Evolutionary conservation across 495 filamentous ascomycete genomes (phyloP).

Genomic region (Lophiotrema nucula): DNA sequence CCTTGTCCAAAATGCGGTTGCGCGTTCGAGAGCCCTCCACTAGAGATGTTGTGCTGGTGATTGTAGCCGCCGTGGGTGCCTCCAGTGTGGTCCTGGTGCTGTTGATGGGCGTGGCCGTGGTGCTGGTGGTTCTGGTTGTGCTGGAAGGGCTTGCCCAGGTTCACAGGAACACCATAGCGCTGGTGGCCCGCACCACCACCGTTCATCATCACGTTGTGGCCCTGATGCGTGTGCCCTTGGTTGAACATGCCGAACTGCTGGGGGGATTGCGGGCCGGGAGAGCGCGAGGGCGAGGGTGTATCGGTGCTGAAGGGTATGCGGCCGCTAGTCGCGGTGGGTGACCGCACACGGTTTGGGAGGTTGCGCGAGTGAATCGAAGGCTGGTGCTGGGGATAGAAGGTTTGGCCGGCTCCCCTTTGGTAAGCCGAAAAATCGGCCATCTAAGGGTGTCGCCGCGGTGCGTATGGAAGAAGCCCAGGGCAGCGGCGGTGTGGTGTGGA

Average conservation of each 20-base stretch:
- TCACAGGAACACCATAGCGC: conserved; percentile 63
- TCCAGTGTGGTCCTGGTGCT: conserved; percentile 71
- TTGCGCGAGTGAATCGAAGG: conserved; percentile 48
- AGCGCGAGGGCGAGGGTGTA: conserved; percentile 69
- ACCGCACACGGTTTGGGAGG: conserved; percentile 57
- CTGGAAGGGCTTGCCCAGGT: conserved; percentile 64
- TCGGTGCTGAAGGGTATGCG: conserved; percentile 49
- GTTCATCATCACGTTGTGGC: conserved; percentile 78
- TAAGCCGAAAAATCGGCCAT: conserved; percentile 83
- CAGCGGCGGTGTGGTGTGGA: not conserved
- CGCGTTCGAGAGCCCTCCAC: conserved; percentile 66
- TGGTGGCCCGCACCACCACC: conserved; percentile 58
- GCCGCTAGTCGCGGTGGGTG: conserved; percentile 50
- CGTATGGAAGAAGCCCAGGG: conserved; percentile 4
- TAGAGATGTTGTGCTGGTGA: conserved; percentile 80
- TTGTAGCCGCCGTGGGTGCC: conserved; percentile 52
- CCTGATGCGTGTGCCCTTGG: conserved; percentile 69
- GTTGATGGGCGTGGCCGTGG: conserved; percentile 64
- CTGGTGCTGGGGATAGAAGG: conserved; percentile 59
- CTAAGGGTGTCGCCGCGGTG: conserved; percentile 44
- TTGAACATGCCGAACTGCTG: conserved; percentile 77
- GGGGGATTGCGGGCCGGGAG: conserved; percentile 65
- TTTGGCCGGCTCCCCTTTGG: conserved; percentile 68
- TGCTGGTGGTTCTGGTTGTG: conserved; percentile 39
- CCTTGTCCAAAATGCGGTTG: conserved; percentile 73